These are phyloP conservation scores for Scleroderma bovista DNA, from an alignment of 768 basidiomycete genomes.

Conservation along the genomic window DNA sequence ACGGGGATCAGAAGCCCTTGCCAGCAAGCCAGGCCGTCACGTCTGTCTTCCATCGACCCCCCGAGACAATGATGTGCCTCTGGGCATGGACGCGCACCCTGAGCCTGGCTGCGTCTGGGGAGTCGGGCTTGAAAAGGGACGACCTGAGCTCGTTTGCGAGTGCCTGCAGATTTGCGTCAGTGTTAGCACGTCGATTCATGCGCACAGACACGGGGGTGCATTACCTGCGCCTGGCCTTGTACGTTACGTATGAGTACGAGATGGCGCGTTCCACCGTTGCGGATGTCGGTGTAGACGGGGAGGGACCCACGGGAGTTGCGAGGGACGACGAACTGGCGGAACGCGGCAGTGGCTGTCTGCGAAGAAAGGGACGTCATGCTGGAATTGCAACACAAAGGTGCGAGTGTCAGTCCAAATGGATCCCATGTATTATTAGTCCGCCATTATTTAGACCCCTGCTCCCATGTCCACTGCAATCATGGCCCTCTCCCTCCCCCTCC, in stretches of 20 bases:
- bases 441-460: background rate
- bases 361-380: background rate
- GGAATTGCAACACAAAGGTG: too few relatives aligned
- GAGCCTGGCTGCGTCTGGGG: conserved; percentile 44
- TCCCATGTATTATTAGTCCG: background rate
- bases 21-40: conserved; percentile 57
- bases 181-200: too few relatives aligned
- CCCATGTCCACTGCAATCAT: background rate
- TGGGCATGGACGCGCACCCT: conserved; percentile 42
- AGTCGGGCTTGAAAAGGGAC: conserved; percentile 44
- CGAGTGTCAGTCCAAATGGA: too few relatives aligned
- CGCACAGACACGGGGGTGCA: too few relatives aligned
- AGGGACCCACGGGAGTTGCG: conserved; percentile 63
- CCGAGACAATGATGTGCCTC: conserved; percentile 53
- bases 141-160: conserved; percentile 52
- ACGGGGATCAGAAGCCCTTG: conserved; percentile 51
- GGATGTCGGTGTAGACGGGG: conserved; percentile 72
- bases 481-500: background rate
- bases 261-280: conserved; percentile 57
- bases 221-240: conserved; percentile 55
- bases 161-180: conserved; percentile 43
- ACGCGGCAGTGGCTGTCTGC: background rate
- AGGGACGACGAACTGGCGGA: conserved; percentile 47
- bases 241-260: conserved; percentile 61
- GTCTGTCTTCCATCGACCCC: conserved; percentile 57